Evolutionary conservation across 1,284 basidiomycete species (phyloP).

Genomic region (Boletus hoseneyae): DNA sequence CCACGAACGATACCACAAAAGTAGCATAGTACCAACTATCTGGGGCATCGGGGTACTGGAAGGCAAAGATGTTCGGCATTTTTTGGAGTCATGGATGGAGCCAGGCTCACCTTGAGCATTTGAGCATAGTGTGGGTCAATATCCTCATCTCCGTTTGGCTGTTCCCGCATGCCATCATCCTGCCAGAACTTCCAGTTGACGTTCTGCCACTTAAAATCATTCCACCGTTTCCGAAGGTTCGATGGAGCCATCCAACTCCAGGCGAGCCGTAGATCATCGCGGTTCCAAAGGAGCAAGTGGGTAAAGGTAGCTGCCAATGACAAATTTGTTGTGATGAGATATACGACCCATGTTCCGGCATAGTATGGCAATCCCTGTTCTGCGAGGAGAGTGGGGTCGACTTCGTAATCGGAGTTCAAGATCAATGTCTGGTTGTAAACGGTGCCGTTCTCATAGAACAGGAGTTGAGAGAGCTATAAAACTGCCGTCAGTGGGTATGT

Average conservation of each 20-base stretch:
- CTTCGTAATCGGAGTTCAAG: slow-evolving; percentile 45
- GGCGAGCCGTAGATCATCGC: slow-evolving; percentile 39
- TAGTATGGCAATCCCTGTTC: slow-evolving; percentile 42
- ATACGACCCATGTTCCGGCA: slow-evolving; percentile 39
- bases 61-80: background rate
- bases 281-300: slow-evolving; percentile 52
- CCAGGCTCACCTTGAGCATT: slow-evolving; percentile 45
- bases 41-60: slow-evolving; percentile 45
- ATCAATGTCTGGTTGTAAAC: slow-evolving; percentile 46
- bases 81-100: background rate
- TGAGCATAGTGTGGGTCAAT: slow-evolving; percentile 52
- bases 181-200: slow-evolving; percentile 47
- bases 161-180: slow-evolving; percentile 37
- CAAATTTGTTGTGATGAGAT: slow-evolving; percentile 30
- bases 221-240: slow-evolving; percentile 27
- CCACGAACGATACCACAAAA: slow-evolving; percentile 37
- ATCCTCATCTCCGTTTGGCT: slow-evolving; percentile 27
- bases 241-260: slow-evolving; percentile 43
- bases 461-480: slow-evolving; percentile 43
- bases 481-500: background rate
- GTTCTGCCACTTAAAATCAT: slow-evolving; percentile 20
- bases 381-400: slow-evolving; percentile 42
- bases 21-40: slow-evolving; percentile 45
- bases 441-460: slow-evolving; percentile 51
- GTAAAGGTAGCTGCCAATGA: slow-evolving; percentile 47